Evolutionary conservation across 2,329 filamentous ascomycete species (phyloP), one percentile per base, ranked within the genome.

Genomic region (Teratosphaeria pseudoeucalypti): DNA sequence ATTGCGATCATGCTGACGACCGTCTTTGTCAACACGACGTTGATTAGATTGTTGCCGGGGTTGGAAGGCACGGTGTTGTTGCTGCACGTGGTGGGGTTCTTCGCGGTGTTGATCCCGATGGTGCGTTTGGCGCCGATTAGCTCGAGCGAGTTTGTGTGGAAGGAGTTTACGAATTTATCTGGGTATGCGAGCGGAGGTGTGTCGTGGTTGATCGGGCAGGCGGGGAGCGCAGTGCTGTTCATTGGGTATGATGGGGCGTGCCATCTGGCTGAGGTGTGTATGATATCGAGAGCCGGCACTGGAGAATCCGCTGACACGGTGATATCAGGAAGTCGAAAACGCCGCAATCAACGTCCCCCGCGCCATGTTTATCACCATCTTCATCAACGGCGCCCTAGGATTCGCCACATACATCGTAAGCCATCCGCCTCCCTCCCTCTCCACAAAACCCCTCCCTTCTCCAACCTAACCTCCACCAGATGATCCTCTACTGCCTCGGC

Each of bases 341-440:
- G 56, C 65, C 12, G 56, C 61, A 5, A 70, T 74, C 57, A 71
- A 71, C 6, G 71, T 80, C 1, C 78, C 77, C 5, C 68, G 70
- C 57, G 73, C 74, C n/a, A 78, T 80, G 68, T 71, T 79, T 32
- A 71, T 71, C 58, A 75, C 72, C 2, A 70, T 75, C 9, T 55
- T 75, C 11, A 66, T 79, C 55, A 79, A 79, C 57, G 77, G 53
- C 34, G 53, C 53, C 16, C 27, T 54, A n/a, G 53, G 53, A 14
- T 54, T 54, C 53, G 53, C 53, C 34, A 54, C 53, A 5, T 54
- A 75, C 3, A 63, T 65, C 16, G 43, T 49, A 49, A 23, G 43
- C 43, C 43, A 49, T 5, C 16, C 11, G 16, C n/a, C 16, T 2
- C 6, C 2, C 43, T 19, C 43, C 16, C 43, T 49, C 1, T 3